Conservation (phyloP, 192 early-diverging fungal species). For the Dissophora globulifera region DNA sequence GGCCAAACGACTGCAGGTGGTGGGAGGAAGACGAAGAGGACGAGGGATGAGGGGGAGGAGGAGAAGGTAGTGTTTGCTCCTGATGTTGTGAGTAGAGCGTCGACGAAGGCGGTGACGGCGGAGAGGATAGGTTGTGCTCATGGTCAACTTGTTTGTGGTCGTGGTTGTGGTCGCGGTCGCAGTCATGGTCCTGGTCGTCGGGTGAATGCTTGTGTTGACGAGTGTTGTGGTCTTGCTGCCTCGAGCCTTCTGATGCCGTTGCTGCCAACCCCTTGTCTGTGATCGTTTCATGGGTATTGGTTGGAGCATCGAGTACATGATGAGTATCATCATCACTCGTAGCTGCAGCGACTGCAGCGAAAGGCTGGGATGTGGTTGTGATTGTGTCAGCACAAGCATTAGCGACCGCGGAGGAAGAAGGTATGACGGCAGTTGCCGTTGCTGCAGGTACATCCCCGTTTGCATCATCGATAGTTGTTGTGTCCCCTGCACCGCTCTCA, state of each 20-base stretch:
- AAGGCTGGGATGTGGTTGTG: too few relatives aligned
- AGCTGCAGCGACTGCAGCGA: too few relatives aligned
- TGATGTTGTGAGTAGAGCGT: constrained; percentile 8
- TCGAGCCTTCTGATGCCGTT: too few relatives aligned
- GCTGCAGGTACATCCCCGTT: too few relatives aligned
- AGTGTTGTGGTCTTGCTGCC: too few relatives aligned
- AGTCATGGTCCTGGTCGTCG: neutral
- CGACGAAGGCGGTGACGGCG: neutral
- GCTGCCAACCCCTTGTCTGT: neutral
- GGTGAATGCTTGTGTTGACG: too few relatives aligned
- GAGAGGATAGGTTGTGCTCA: too few relatives aligned
- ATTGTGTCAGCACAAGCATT: too few relatives aligned
- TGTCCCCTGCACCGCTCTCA: neutral
- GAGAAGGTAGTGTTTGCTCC: neutral
- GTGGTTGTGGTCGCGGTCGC: neutral
- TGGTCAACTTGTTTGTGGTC: constrained; percentile 1
- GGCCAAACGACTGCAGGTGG: neutral
- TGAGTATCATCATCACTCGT: too few relatives aligned
- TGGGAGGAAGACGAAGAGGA: too few relatives aligned
- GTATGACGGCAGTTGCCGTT: neutral
- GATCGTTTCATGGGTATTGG: constrained; percentile 8
- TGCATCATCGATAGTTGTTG: neutral
- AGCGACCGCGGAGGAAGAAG: too few relatives aligned
- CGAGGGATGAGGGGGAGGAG: neutral
- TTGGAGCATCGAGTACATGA: neutral